These are phyloP conservation scores for Ilyonectria robusta DNA, from an alignment of 2,329 filamentous ascomycete species.

Conservation along the genomic window DNA sequence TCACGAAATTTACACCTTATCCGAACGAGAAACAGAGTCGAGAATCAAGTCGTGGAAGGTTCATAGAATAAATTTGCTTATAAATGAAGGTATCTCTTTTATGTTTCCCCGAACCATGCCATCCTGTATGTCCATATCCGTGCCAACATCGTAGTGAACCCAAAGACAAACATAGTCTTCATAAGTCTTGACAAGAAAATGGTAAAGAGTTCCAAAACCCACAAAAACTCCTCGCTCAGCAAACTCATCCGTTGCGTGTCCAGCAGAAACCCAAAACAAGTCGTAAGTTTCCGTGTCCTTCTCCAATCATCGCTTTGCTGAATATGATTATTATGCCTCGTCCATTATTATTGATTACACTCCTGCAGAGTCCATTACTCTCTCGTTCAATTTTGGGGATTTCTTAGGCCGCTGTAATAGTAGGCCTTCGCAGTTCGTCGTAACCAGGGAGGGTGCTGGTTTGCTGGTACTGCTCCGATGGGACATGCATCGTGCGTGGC, in stretches of 20 bases:
- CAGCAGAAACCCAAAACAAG: conserved; percentile 27
- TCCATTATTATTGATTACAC: conserved; percentile 42
- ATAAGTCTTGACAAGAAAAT: conserved; percentile 23
- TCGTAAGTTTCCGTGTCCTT: conserved; percentile 36
- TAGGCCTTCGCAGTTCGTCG: conserved; percentile 50
- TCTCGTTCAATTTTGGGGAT: neutral
- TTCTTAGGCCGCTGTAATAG: conserved; percentile 45
- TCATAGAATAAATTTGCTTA: neutral
- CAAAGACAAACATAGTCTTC: conserved; percentile 1
- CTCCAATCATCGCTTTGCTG: conserved; percentile 35
- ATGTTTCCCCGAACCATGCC: conserved; percentile 8
- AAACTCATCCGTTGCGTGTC: conserved; percentile 27
- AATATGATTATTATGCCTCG: conserved; percentile 27
- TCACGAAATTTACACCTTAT: neutral
- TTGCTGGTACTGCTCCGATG: conserved; percentile 51
- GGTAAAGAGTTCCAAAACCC: conserved; percentile 30
- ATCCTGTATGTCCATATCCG: neutral
- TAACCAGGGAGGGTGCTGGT: conserved; percentile 58
- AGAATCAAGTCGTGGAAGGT: neutral
- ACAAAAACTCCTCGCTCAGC: conserved; percentile 46
- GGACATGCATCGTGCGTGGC: conserved; percentile 57
- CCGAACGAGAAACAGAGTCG: neutral
- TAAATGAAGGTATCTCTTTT: conserved; percentile 3
- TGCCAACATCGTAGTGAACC: conserved; percentile 1
- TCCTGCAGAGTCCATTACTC: conserved; percentile 15